Evolutionary conservation across 2,329 filamentous ascomycete genomes (phyloP).

Genomic region (Fusarium metavorans): DNA sequence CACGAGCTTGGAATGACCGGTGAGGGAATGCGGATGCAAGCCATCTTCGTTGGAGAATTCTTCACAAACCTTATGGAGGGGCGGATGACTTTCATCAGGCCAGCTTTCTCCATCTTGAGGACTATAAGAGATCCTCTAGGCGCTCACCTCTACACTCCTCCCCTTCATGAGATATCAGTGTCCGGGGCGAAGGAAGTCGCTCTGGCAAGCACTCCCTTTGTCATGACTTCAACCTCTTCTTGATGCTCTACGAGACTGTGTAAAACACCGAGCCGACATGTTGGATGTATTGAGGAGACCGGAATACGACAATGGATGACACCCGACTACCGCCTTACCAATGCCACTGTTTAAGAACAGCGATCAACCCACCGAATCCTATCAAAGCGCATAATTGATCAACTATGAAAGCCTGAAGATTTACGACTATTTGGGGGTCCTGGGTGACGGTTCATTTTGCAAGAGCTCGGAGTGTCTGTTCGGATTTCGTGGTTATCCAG

Average conservation of each 20-base stretch:
- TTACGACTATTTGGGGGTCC: neutral
- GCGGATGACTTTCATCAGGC: constrained; percentile 21
- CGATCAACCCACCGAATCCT: neutral
- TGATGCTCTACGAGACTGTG: neutral
- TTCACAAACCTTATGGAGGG: constrained; percentile 34
- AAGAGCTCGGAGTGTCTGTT: neutral
- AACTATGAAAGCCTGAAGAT: neutral
- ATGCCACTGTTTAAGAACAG: neutral
- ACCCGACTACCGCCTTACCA: neutral
- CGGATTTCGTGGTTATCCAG: neutral
- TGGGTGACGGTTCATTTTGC: neutral
- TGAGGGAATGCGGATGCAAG: constrained; percentile 40
- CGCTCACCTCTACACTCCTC: neutral
- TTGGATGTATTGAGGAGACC: neutral
- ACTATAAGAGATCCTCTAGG: constrained; percentile 30
- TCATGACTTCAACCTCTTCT: neutral
- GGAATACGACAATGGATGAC: neutral
- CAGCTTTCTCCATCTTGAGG: neutral
- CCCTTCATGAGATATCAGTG: neutral
- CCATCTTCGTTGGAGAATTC: constrained; percentile 37
- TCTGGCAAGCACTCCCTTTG: rapidly evolving
- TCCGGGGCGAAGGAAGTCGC: too few relatives aligned
- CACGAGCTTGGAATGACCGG: constrained; percentile 32
- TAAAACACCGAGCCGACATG: neutral
- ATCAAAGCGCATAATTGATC: neutral